These are phyloP conservation scores for Allium fistulosum DNA, from an alignment of 106 monocot species.

Conservation along the genomic window DNA sequence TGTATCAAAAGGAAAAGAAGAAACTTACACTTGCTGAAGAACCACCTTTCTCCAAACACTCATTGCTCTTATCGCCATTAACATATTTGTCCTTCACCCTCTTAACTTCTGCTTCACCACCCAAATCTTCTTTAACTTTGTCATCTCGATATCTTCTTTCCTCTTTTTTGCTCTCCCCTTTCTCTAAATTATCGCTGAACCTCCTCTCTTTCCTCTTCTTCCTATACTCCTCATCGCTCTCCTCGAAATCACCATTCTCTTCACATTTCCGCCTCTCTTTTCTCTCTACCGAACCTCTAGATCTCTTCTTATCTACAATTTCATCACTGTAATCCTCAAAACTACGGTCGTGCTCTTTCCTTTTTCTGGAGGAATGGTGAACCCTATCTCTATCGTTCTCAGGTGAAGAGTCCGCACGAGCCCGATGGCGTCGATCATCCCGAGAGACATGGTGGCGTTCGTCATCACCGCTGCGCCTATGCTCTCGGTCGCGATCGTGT, in stretches of 20 bases:
- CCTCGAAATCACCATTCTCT: conserved; percentile 16
- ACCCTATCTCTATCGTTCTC: conserved; percentile 13
- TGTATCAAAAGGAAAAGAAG: not conserved
- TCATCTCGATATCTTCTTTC: conserved; percentile 18
- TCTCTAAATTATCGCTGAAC: conserved; percentile 8
- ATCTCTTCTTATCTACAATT: conserved; percentile 24
- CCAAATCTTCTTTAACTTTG: conserved; percentile 15
- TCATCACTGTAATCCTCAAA: conserved; percentile 20
- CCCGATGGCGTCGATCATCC: conserved; percentile 14
- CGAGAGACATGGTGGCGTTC: conserved; percentile 6
- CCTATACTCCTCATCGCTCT: conserved; percentile 17
- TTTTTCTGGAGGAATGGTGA: conserved; percentile 30
- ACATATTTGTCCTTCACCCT: not conserved
- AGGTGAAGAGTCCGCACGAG: not conserved
- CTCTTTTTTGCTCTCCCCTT: conserved; percentile 2
- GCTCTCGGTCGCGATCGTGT: not conserved
- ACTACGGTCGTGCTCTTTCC: conserved; percentile 39
- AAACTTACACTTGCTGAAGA: conserved; percentile 35
- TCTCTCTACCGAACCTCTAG: conserved; percentile 33
- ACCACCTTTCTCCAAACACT: conserved; percentile 11
- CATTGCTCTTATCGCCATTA: conserved; percentile 22
- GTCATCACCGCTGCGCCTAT: conserved; percentile 2
- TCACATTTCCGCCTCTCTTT: conserved; percentile 18
- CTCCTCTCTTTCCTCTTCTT: conserved; percentile 19
- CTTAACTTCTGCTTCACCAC: not conserved